Evolutionary conservation across 1,284 basidiomycete genomes (phyloP), one percentile per base, ranked within the genome.

Genomic region (Cutaneotrichosporon sp.): DNA sequence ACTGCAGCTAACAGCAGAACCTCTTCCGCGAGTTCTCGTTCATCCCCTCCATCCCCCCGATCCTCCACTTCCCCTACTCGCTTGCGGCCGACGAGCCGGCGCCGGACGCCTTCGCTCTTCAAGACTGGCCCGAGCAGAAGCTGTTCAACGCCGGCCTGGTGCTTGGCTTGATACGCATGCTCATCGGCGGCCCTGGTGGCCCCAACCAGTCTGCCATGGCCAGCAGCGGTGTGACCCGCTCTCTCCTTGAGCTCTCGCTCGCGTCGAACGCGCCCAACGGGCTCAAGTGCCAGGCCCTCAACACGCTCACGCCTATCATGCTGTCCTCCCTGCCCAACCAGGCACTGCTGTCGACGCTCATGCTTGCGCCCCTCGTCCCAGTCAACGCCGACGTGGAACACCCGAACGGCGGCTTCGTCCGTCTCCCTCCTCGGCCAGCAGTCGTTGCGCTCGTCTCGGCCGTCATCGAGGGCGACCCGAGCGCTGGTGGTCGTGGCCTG

Each of bases 41-140:
- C 49, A 92, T 95, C 55, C 86, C 90, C 0, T 80, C 88, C 13
- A 82, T 97, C 10, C 90, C 89, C 14, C 86, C 91, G 1, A 85
- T 97, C 22, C 85, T 99, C 27, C 87, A 91, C 67, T 95, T 93
- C 76, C 94, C 95, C 1, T 83, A 88, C 2, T 84, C 85, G 13
- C 80, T 92, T 9, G 74, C 80, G 0, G 82, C 85, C 13, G 84
- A 89, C 56, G 84, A 87, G 46, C 79, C 84, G 8, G 86, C 89
- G 2, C 91, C 95, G 4, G 92, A 97, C 77, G 89, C 91, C 62
- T 99, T 98, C 78, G 89, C 94, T 1, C 82, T 98, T 38, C 97
- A 99, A 76, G 93, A 94, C 74, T 99, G 97, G 97, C 92, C 94
- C 66, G 85, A 88, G 56, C 92, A 95, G 74, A 97, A 97, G 77